phyloP scores from a whole-genome alignment of 2,329 filamentous ascomycete species.

The Cytospora paraplurivora region DNA sequence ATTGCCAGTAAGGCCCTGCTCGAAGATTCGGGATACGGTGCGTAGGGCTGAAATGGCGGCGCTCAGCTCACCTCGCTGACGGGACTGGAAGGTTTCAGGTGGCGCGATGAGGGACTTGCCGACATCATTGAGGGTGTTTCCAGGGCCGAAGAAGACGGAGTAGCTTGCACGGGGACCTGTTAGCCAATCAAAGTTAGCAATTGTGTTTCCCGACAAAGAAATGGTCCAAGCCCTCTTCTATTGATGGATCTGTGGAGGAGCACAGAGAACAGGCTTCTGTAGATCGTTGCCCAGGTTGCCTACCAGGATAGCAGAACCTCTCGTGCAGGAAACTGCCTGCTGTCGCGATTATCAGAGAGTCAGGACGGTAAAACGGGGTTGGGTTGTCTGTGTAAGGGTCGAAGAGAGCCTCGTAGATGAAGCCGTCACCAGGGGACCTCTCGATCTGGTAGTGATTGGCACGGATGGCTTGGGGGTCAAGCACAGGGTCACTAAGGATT shows the following conservation, averaged over 20 bases:
- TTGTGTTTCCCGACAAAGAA: background rate
- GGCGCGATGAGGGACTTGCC: background rate
- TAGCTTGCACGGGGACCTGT: slow-evolving; percentile 12
- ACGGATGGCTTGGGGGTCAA: background rate
- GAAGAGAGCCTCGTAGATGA: slow-evolving; percentile 5
- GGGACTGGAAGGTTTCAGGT: background rate
- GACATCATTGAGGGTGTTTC: slow-evolving; percentile 6
- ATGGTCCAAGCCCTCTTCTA: background rate
- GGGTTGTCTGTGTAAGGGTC: slow-evolving; percentile 1
- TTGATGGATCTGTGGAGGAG: background rate
- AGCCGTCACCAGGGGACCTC: background rate
- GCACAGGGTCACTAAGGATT: background rate
- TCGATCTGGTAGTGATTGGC: slow-evolving; percentile 6
- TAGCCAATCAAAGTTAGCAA: background rate
- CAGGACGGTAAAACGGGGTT: slow-evolving; percentile 9
- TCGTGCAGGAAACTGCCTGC: slow-evolving; percentile 12
- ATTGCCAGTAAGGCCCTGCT: background rate
- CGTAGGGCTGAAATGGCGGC: background rate
- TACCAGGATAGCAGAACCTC: slow-evolving; percentile 15
- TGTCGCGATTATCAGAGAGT: slow-evolving; percentile 6
- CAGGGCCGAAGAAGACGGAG: slow-evolving; percentile 11
- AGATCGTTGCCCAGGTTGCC: background rate
- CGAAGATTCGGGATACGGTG: background rate
- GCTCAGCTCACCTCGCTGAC: background rate
- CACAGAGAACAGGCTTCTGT: background rate